Percentiles rank a stretch among this genome's conserved stretches.
phyloP scores from a whole-genome alignment of 2,329 filamentous ascomycete genomes.

The Ascosphaera apis region DNA sequence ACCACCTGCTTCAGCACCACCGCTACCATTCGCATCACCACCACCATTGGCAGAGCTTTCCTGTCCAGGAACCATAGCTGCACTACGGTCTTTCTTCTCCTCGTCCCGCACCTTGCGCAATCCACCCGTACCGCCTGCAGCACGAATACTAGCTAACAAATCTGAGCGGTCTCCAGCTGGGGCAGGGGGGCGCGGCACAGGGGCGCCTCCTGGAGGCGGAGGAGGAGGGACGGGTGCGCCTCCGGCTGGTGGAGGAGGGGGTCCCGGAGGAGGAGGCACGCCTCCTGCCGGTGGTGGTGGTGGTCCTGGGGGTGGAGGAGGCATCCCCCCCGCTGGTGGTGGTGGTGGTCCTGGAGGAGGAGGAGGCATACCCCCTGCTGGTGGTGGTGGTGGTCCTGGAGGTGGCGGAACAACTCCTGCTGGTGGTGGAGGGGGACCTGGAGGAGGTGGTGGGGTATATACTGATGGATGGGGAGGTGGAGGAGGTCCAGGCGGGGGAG shows the following conservation, averaged over 20 bases:
- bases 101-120: conserved; percentile 23
- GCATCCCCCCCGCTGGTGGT: conserved; percentile 12
- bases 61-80: conserved; percentile 21
- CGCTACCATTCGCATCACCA: conserved; percentile 35
- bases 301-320: conserved; percentile 19
- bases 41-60: too few relatives aligned
- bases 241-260: conserved; percentile 10
- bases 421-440: conserved; percentile 11
- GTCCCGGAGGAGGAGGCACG: conserved; percentile 22
- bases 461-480: conserved; percentile 11
- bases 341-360: conserved; percentile 23
- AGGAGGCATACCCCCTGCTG: conserved; percentile 14
- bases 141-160: conserved; percentile 24
- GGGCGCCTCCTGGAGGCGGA: conserved; percentile 32
- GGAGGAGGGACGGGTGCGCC: conserved; percentile 20
- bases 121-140: conserved; percentile 32
- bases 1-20: conserved; percentile 26
- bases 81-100: conserved; percentile 25
- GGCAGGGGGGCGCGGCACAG: conserved; percentile 20
- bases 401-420: conserved; percentile 8
- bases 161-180: conserved; percentile 18
- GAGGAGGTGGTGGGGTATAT: conserved; percentile 14
- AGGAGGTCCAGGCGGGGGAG: conserved; percentile 32
- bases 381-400: conserved; percentile 13
- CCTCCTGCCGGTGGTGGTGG: conserved; percentile 14